A percentile compares a stretch with the other conserved stretches of the same genome.
phyloP scores from a whole-genome alignment of 306 rosid species.

The Urtica urens region DNA sequence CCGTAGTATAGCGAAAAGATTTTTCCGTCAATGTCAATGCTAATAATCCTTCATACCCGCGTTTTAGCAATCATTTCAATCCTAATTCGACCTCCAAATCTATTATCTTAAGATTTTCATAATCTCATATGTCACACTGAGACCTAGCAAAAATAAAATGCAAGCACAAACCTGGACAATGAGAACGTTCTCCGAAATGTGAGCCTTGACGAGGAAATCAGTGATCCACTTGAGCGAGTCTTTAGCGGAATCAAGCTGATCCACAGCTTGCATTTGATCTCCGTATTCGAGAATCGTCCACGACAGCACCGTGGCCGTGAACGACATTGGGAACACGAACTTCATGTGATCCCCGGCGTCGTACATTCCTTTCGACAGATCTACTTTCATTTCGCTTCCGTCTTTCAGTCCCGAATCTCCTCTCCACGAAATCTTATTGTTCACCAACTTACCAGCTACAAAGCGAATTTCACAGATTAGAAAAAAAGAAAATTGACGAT shows the following conservation, averaged over 20 bases:
- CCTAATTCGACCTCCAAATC: no score
- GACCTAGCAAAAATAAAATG: no score
- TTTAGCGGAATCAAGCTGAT: conserved; percentile 55
- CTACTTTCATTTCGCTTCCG: conserved; percentile 54
- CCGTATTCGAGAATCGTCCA: conserved; percentile 96
- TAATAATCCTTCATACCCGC: no score
- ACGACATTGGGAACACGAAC: conserved; percentile 94
- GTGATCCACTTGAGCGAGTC: conserved; percentile 87
- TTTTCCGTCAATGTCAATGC: no score
- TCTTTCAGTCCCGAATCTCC: conserved; percentile 81
- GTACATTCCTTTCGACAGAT: conserved; percentile 84
- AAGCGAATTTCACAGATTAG: no score
- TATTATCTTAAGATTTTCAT: no score
- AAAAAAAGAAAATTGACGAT: background rate
- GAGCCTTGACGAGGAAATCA: conserved; percentile 78
- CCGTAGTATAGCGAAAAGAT: no score
- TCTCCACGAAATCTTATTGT: conserved; percentile 72
- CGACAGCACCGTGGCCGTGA: conserved; percentile 77
- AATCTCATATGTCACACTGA: no score
- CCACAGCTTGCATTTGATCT: conserved; percentile 70
- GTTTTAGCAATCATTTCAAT: no score
- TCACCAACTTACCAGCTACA: conserved; percentile 69
- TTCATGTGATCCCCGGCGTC: conserved; percentile 96
- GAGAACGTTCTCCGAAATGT: conserved; percentile 65
- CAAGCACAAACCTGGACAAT: conserved; percentile 71